Percentiles rank a stretch among this genome's conserved stretches.
phyloP scores from a whole-genome alignment of 495 filamentous ascomycete genomes.

The Aspergillus haitiensis region DNA sequence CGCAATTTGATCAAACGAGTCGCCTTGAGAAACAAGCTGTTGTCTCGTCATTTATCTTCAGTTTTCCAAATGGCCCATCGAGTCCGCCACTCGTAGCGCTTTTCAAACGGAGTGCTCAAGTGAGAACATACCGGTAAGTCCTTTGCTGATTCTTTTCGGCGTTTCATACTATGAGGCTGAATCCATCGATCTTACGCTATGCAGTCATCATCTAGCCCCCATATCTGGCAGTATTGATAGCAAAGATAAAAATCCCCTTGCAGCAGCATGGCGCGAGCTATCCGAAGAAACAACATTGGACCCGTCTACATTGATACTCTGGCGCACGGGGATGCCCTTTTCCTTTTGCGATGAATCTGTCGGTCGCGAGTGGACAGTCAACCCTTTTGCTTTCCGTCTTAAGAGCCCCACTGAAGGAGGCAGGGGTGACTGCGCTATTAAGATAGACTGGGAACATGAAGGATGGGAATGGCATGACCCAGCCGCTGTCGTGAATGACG shows the following conservation, averaged over 20 bases:
- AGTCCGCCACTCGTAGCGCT: constrained; percentile 51
- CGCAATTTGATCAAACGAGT: neutral
- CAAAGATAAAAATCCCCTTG: constrained; percentile 49
- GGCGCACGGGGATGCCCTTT: constrained; percentile 60
- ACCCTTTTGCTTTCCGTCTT: constrained; percentile 61
- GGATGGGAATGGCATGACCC: constrained; percentile 58
- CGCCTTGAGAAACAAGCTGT: neutral
- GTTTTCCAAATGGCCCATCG: neutral
- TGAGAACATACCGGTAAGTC: constrained; percentile 55
- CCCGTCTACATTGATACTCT: constrained; percentile 43
- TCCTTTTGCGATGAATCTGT: constrained; percentile 54
- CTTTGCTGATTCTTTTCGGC: no score
- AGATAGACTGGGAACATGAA: constrained; percentile 65
- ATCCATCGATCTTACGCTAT: neutral
- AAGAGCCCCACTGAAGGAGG: constrained; percentile 30
- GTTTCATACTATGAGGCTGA: neutral
- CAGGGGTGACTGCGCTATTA: constrained; percentile 43
- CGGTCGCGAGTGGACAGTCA: constrained; percentile 59
- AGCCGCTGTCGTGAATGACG: constrained; percentile 36
- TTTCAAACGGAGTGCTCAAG: constrained; percentile 57
- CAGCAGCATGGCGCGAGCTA: constrained; percentile 62
- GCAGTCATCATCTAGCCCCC: constrained; percentile 54
- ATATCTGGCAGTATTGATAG: constrained; percentile 61
- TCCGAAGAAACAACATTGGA: constrained; percentile 61
- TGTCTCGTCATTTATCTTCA: neutral